A percentile compares a stretch with the other conserved stretches of the same genome.
phyloP scores from a whole-genome alignment of 2,329 filamentous ascomycete genomes.

The Fusarium robinianum region DNA sequence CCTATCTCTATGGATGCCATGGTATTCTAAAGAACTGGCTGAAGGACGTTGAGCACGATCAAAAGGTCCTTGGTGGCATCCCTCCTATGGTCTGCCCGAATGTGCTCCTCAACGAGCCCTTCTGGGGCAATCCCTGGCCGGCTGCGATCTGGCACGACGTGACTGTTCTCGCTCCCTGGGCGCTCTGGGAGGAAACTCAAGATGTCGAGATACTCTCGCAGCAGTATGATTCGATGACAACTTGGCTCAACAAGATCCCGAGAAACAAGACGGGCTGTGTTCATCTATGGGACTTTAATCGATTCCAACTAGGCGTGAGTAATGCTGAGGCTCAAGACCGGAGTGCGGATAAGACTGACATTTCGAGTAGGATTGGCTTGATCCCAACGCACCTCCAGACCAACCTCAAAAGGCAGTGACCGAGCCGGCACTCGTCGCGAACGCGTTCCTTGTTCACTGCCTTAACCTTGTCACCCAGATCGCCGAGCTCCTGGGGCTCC shows the following conservation, averaged over 20 bases:
- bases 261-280: slow-evolving; percentile 41
- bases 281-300: slow-evolving; percentile 45
- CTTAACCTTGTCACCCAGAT: slow-evolving; percentile 45
- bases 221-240: slow-evolving; percentile 47
- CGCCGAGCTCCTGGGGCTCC: slow-evolving; percentile 40
- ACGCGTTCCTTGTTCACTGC: slow-evolving; percentile 53
- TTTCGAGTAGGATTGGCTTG: slow-evolving; percentile 52
- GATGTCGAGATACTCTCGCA: slow-evolving; percentile 44
- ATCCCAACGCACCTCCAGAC: slow-evolving; percentile 50
- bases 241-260: slow-evolving; percentile 44
- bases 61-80: slow-evolving; percentile 20
- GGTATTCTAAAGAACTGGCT: slow-evolving; percentile 50
- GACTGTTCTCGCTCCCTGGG: slow-evolving; percentile 47
- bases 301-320: slow-evolving; percentile 30
- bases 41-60: slow-evolving; percentile 27
- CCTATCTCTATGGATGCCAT: slow-evolving; percentile 56
- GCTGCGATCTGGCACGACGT: slow-evolving; percentile 51
- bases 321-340: rapidly evolving
- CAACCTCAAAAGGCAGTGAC: slow-evolving; percentile 47
- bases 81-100: slow-evolving; percentile 33
- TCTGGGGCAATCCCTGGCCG: slow-evolving; percentile 32
- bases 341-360: neutral
- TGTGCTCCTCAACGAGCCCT: slow-evolving; percentile 8
- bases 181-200: slow-evolving; percentile 45
- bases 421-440: slow-evolving; percentile 47